Evolutionary conservation across 1,284 basidiomycete species (phyloP), one percentile per base, ranked within the genome.

Genomic region (Fomitopsis betulina): DNA sequence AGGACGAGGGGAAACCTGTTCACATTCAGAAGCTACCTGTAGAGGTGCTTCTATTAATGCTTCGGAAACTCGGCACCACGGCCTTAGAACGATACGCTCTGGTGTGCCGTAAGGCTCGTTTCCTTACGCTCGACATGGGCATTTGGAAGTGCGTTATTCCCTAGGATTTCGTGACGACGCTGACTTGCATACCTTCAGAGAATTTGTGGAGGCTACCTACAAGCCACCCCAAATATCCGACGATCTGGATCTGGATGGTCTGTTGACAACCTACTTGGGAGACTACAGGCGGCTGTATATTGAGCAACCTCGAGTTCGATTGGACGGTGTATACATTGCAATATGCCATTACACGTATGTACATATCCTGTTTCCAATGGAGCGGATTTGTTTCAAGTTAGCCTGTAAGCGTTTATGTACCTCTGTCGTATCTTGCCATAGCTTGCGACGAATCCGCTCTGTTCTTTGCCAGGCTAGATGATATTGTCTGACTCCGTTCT

Each of bases 271-370:
- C 40, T 87, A 85, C 68, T 69, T 73, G 52, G 79, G 75, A 52
- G 85, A 93, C 69, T 93, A 86, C 73, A 81, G 94, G 39, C 84
- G 86, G 25, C 72, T 90, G 5, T 91, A 84, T 68, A 82, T 96
- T 45, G 89, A 94, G 68, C 87, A 92, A 62, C 93, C 93, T 15
- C 82, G 94, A 37, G 70, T 96, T 39, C 84, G 94, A 43, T 73
- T 90, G 63, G 94, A 96, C 63, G 94, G 94, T 5, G 86, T 93
- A 17, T 96, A 95, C 70, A 95, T 96, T 58, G 86, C 92, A 27
- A 87, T 93, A 15, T 95, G 93, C 68, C 93, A 94, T 69, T 95
- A 92, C 65, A 77, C 87, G 89, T 91, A 69, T 65, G 83, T 70
- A 70, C 60, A 43, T 52, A 52, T 32, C 51, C 33, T 58, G 47